Evolutionary conservation across 2,329 filamentous ascomycete genomes (phyloP), one percentile per base, ranked within the genome.

Genomic region (Botrytis hyacinthi): DNA sequence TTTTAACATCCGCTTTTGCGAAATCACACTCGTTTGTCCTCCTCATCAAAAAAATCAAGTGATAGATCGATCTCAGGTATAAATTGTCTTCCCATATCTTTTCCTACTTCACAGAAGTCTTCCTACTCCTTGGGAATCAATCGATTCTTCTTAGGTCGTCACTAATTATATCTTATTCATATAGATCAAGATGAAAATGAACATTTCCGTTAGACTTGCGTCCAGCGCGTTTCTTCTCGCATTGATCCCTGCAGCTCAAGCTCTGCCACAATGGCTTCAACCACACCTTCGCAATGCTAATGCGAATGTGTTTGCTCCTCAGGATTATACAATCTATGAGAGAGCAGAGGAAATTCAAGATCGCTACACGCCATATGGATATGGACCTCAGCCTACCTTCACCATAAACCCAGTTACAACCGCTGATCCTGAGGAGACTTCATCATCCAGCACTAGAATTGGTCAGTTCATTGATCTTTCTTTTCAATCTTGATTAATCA

Each of bases 181-280:
- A 51, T 48, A 79, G 77, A 51, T 75, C 76, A 80, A 76, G 40
- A 80, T 80, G 79, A 80, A 74, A 75, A 42, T 72, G 72, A 69
- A 73, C 20, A 35, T 75, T 46, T 62, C 72, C 51, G 40, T 72
- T 66, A 70, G 75, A 73, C 69, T 79, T 18, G 72, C 70, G 61
- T 77, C 76, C 42, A 74, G 69, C 9, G 72, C 70, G 3, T 42
- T 78, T 37, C 66, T 79, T 32, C 70, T 79, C 54, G 62, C 62
- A 16, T 75, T 78, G 48, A 54, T 72, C 37, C 77, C 78, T 65
- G 73, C 54, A 14, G 67, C 73, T 35, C 48, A 74, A 1, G 78
- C 77, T 65, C 65, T 78, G 20, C 78, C 79, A 16, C 72, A 73
- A 54, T 79, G 78, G 78, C 74, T 80, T 46, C 68, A 77, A 60